phyloP scores from a whole-genome alignment of 2,329 filamentous ascomycete genomes.

The Colletotrichum liaoningense region DNA sequence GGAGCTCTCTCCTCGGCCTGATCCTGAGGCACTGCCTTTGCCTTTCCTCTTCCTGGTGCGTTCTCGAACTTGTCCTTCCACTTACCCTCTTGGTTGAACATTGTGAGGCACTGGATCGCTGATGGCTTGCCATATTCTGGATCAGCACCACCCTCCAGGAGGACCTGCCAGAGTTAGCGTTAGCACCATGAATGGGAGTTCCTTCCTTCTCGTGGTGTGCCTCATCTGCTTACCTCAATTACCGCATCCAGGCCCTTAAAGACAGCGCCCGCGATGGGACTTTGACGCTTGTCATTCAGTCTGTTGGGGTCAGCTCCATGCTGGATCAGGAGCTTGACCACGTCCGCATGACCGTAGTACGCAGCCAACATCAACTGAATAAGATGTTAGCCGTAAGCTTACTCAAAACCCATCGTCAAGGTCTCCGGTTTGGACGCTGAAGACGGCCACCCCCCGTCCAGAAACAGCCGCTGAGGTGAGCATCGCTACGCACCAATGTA shows the following conservation, averaged over 20 bases:
- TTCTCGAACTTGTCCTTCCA: conserved; percentile 62
- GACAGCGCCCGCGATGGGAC: conserved; percentile 76
- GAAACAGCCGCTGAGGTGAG: not conserved
- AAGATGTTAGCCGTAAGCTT: not conserved
- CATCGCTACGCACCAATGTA: conserved; percentile 63
- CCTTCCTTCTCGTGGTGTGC: too few relatives aligned
- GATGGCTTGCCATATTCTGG: conserved; percentile 63
- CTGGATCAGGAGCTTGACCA: conserved; percentile 69
- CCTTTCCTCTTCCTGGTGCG: conserved; percentile 61
- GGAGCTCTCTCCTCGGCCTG: conserved; percentile 19
- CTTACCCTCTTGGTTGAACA: conserved; percentile 64
- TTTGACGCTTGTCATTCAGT: conserved; percentile 76
- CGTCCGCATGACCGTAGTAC: conserved; percentile 73
- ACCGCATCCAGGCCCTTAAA: conserved; percentile 78
- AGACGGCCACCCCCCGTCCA: not conserved
- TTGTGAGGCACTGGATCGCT: conserved; percentile 58
- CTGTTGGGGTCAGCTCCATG: conserved; percentile 75
- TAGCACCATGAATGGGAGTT: not conserved
- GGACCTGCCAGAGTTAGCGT: conserved; percentile 45
- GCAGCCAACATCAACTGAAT: conserved; percentile 75
- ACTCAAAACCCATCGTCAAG: not conserved
- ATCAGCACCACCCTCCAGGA: conserved; percentile 65
- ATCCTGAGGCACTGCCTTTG: conserved; percentile 33
- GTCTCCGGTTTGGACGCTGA: not conserved
- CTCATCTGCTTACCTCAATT: conserved; percentile 55